Evolutionary conservation across 805 yeast genomes (phyloP).

Genomic region (Saturnispora besseyi): DNA sequence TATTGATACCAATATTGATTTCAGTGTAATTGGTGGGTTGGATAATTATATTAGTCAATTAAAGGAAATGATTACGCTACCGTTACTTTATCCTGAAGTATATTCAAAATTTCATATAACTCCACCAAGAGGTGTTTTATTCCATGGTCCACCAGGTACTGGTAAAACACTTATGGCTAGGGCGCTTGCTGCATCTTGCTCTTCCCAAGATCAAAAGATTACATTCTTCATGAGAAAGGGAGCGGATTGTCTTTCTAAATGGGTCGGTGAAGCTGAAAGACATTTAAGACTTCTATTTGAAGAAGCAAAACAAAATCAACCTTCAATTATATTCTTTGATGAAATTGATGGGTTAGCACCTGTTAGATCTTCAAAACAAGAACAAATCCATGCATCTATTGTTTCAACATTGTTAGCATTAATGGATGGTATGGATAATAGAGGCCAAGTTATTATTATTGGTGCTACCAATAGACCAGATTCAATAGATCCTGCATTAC

Average conservation of each 20-base stretch:
- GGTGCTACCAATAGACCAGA: conserved; percentile 99
- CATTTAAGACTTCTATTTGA: conserved; percentile 85
- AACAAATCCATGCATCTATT: conserved; percentile 95
- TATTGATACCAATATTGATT: conserved; percentile 53
- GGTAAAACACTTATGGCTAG: conserved; percentile 98
- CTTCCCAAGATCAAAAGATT: conserved; percentile 74
- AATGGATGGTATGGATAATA: conserved; percentile 99
- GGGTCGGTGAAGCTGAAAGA: conserved; percentile 99
- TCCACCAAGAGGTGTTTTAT: conserved; percentile 94
- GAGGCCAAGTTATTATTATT: conserved; percentile 96
- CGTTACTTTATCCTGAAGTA: conserved; percentile 86
- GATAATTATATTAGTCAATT: conserved; percentile 84
- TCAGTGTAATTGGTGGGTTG: conserved; percentile 79
- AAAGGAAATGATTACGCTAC: conserved; percentile 94
- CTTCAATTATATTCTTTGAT: conserved; percentile 91
- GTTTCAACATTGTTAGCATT: conserved; percentile 90
- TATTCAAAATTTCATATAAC: conserved; percentile 84
- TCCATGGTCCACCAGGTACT: conserved; percentile 99
- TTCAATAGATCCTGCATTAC: conserved; percentile 93
- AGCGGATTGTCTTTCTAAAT: conserved; percentile 91
- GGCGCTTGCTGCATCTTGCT: conserved; percentile 92
- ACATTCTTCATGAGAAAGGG: conserved; percentile 98
- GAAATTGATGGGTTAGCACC: conserved; percentile 99
- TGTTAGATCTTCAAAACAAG: conserved; percentile 93
- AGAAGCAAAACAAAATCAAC: conserved; percentile 94